Percentiles rank a stretch among this genome's conserved stretches.
Conservation (phyloP, 2,329 filamentous ascomycete genomes). For the Alternaria burnsii region DNA sequence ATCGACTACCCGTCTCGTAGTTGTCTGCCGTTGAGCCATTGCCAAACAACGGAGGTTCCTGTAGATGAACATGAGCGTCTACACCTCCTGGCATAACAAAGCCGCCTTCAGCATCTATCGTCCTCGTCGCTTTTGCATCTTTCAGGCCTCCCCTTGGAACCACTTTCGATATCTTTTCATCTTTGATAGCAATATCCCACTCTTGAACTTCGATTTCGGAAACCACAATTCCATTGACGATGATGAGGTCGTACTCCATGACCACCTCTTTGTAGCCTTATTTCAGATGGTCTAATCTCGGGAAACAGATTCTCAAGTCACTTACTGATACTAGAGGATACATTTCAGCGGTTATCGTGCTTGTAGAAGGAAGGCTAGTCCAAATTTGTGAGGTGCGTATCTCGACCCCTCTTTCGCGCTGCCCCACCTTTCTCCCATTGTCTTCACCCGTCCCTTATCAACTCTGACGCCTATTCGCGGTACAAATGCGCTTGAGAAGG, state of each 20-base stretch:
- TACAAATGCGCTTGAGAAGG: slow-evolving; percentile 6
- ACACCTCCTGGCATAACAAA: slow-evolving; percentile 58
- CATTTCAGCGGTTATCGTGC: slow-evolving; percentile 13
- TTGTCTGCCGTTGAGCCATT: slow-evolving; percentile 52
- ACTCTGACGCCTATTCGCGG: slow-evolving; percentile 10
- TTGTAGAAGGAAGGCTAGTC: slow-evolving; percentile 24
- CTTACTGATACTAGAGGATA: not conserved
- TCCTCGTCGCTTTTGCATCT: slow-evolving; percentile 39
- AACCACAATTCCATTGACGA: slow-evolving; percentile 55
- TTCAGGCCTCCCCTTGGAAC: slow-evolving; percentile 44
- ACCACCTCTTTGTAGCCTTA: slow-evolving; percentile 15
- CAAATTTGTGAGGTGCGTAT: slow-evolving; percentile 29
- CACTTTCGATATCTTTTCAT: slow-evolving; percentile 52
- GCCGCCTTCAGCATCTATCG: slow-evolving; percentile 56
- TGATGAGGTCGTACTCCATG: slow-evolving; percentile 49
- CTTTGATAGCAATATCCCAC: slow-evolving; percentile 55
- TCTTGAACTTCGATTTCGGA: slow-evolving; percentile 51
- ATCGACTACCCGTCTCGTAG: slow-evolving; percentile 55
- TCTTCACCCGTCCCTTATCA: slow-evolving; percentile 33
- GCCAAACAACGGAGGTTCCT: slow-evolving; percentile 57
- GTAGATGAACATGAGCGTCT: slow-evolving; percentile 58
- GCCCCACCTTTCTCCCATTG: slow-evolving; percentile 16
- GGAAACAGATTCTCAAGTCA: not conserved
- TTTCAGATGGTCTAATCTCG: not conserved
- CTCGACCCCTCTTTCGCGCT: slow-evolving; percentile 36